Evolutionary conservation across 1,284 basidiomycete genomes (phyloP).

Genomic region (Sparassis latifolia): DNA sequence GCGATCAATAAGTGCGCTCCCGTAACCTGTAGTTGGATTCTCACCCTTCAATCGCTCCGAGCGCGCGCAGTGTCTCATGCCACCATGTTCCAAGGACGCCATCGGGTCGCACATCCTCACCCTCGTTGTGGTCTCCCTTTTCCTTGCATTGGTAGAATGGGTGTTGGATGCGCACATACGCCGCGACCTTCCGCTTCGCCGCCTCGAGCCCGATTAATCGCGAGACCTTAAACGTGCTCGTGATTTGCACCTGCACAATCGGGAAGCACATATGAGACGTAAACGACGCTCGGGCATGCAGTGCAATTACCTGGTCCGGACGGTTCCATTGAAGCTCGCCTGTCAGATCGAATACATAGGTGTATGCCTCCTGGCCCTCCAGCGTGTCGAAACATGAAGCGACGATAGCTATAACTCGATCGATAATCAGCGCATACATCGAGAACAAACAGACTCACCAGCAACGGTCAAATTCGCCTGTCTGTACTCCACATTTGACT

Average conservation of each 20-base stretch:
- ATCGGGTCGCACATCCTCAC: slow-evolving; percentile 68
- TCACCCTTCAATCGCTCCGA: slow-evolving; percentile 70
- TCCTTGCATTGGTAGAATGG: slow-evolving; percentile 78
- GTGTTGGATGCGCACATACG: slow-evolving; percentile 76
- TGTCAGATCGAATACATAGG: slow-evolving; percentile 76
- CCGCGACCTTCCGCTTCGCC: slow-evolving; percentile 57
- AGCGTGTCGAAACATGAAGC: slow-evolving; percentile 62
- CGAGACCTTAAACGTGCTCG: slow-evolving; percentile 69
- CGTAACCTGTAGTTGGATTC: slow-evolving; percentile 17
- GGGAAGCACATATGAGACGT: not conserved
- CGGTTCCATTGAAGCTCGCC: slow-evolving; percentile 79
- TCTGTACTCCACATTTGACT: slow-evolving; percentile 70
- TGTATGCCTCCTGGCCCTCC: slow-evolving; percentile 56
- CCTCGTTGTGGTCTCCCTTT: slow-evolving; percentile 64
- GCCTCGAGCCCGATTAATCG: slow-evolving; percentile 66
- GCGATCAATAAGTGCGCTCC: slow-evolving; percentile 1
- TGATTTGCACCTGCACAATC: slow-evolving; percentile 61
- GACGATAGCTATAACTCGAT: slow-evolving; percentile 46
- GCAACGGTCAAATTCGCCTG: slow-evolving; percentile 77
- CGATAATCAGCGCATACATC: slow-evolving; percentile 4
- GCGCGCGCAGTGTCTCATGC: slow-evolving; percentile 77
- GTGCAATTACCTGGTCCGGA: slow-evolving; percentile 54
- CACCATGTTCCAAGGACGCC: slow-evolving; percentile 80
- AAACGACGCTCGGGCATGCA: not conserved
- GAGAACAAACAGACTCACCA: slow-evolving; percentile 29